Percentiles rank a stretch among this genome's conserved stretches.
These are phyloP conservation scores for Sophora flavescens DNA, from an alignment of 306 rosid species.

Conservation along the genomic window DNA sequence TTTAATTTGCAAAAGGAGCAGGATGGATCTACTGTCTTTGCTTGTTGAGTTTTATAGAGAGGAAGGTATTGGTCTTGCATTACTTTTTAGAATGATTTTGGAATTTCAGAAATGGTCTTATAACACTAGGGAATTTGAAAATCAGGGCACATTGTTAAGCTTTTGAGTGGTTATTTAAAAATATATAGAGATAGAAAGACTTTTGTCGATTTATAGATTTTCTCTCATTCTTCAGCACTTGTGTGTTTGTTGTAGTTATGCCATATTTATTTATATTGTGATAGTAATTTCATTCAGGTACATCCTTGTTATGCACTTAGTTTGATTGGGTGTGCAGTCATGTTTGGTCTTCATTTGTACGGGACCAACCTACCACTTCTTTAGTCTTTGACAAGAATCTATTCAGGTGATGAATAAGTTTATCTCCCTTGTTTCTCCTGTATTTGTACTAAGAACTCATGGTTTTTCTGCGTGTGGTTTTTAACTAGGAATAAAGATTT, in stretches of 20 bases:
- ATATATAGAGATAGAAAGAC: neutral
- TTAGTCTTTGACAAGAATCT: neutral
- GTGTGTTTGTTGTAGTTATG: no score
- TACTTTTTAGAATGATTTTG: neutral
- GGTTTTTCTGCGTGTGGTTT: slow-evolving; percentile 18
- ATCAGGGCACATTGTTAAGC: neutral
- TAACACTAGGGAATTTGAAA: neutral
- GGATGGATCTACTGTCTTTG: neutral
- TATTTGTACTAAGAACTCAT: slow-evolving; percentile 20
- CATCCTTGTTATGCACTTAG: neutral
- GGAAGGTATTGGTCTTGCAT: neutral
- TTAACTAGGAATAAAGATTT: slow-evolving; percentile 47
- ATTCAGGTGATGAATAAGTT: neutral
- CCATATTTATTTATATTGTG: no score
- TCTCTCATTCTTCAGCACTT: neutral
- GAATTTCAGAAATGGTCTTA: neutral
- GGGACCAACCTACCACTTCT: neutral
- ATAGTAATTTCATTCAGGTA: neutral
- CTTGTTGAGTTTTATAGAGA: neutral
- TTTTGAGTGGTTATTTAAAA: slow-evolving; percentile 8
- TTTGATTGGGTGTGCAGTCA: neutral
- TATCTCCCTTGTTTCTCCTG: slow-evolving; percentile 7
- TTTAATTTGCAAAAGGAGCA: neutral
- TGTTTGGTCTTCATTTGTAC: neutral
- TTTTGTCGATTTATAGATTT: neutral